Percentiles rank a stretch among this genome's conserved stretches.
Conservation (phyloP, 179 eudicot species). For the Amaranthus tricolor region DNA sequence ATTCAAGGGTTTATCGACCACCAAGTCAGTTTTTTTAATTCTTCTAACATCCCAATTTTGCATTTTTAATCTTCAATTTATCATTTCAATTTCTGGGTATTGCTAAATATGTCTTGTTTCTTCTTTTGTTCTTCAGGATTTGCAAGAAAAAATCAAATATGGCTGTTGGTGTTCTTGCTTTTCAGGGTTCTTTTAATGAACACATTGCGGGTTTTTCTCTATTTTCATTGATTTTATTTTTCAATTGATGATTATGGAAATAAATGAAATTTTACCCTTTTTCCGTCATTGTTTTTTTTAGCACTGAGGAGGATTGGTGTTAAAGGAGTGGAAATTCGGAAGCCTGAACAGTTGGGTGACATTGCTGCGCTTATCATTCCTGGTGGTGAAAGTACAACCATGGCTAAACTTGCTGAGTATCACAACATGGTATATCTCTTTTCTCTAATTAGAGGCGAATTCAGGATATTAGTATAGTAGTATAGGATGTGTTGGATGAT, state of each 20-base stretch:
- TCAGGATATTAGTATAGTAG: too few relatives aligned
- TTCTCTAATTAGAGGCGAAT: neutral
- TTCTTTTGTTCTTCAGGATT: too few relatives aligned
- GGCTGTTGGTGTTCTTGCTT: conserved; percentile 87
- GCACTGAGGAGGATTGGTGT: conserved; percentile 80
- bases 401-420: conserved; percentile 90
- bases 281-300: conserved; percentile 12
- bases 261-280: neutral
- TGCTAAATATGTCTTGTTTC: too few relatives aligned
- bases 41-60: too few relatives aligned
- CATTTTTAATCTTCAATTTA: too few relatives aligned
- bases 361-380: conserved; percentile 82
- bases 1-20: too few relatives aligned
- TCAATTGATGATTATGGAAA: neutral
- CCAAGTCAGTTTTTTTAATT: too few relatives aligned
- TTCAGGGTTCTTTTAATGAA: conserved; percentile 94
- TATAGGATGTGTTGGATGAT: too few relatives aligned
- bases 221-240: neutral
- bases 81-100: too few relatives aligned
- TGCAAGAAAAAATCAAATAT: conserved; percentile 16
- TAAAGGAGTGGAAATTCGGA: conserved; percentile 73
- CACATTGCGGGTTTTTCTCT: conserved; percentile 64
- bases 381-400: conserved; percentile 98
- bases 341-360: conserved; percentile 70
- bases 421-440: conserved; percentile 55